Conservation (phyloP, 2,329 filamentous ascomycete genomes). For the Fusarium bactridioides region DNA sequence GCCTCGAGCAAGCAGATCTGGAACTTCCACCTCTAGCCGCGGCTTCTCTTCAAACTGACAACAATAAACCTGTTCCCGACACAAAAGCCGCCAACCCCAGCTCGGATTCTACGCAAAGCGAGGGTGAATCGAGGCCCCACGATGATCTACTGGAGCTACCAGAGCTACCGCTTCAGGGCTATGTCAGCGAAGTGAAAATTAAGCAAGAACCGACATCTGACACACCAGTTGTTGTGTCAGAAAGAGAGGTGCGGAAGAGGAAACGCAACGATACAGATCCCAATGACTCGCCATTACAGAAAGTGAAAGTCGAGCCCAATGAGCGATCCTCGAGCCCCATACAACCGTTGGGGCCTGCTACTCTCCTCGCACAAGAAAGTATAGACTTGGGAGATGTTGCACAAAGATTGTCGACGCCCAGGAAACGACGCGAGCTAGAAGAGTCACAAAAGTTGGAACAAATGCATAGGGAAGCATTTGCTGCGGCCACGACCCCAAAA, state of each 20-base stretch:
- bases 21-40: constrained; percentile 40
- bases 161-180: constrained; percentile 19
- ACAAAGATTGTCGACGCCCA: constrained; percentile 47
- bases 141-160: constrained; percentile 41
- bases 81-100: constrained; percentile 13
- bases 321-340: constrained; percentile 45
- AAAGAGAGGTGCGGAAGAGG: constrained; percentile 58
- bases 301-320: constrained; percentile 53
- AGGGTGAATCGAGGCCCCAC: constrained; percentile 33
- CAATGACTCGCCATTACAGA: constrained; percentile 39
- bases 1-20: constrained; percentile 39
- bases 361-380: constrained; percentile 59
- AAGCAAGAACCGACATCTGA: constrained; percentile 66
- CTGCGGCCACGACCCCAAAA: constrained; percentile 21
- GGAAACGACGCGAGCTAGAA: constrained; percentile 45
- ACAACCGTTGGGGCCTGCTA: constrained; percentile 23
- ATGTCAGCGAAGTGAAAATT: constrained; percentile 37
- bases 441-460: constrained; percentile 13
- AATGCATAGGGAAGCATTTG: constrained; percentile 9
- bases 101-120: constrained; percentile 44
- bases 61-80: constrained; percentile 1
- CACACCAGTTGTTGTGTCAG: constrained; percentile 58
- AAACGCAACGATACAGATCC: constrained; percentile 45
- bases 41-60: constrained; percentile 22
- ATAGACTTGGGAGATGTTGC: constrained; percentile 60